These are phyloP conservation scores for Phytopythium boreale DNA, from an alignment of 352 stramenopile species.

Conservation along the genomic window DNA sequence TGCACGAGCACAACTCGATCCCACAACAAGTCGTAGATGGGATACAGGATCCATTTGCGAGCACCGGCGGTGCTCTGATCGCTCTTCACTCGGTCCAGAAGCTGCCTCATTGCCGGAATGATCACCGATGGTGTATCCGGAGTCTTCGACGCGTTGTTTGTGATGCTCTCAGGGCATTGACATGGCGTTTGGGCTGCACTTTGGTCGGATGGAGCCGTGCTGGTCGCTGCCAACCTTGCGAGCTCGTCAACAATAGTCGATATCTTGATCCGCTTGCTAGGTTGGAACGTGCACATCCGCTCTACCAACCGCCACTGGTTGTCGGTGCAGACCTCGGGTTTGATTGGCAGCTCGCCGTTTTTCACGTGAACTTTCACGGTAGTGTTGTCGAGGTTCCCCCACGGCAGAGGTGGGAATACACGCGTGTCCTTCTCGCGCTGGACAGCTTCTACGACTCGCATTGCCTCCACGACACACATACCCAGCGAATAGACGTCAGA, in stretches of 20 bases:
- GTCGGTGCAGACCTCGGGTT: neutral
- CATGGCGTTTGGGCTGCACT: neutral
- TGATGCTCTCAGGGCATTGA: neutral
- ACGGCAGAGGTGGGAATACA: neutral
- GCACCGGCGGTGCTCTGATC: neutral
- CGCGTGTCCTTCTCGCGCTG: neutral
- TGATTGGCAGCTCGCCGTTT: neutral
- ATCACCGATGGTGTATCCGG: neutral
- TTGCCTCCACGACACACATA: slow-evolving; percentile 16
- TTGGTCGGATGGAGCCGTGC: neutral
- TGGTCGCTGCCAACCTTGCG: neutral
- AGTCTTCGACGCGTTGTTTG: neutral
- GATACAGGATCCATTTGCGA: neutral
- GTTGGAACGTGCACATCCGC: neutral
- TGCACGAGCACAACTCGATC: neutral
- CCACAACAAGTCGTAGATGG: slow-evolving; percentile 1
- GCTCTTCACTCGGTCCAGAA: neutral
- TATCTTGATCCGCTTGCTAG: neutral
- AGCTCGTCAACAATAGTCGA: neutral
- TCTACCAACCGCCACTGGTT: neutral
- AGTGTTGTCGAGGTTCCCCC: neutral
- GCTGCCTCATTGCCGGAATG: neutral
- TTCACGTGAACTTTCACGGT: neutral
- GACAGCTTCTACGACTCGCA: slow-evolving; percentile 2
- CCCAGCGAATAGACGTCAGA: slow-evolving; percentile 19